A percentile compares a stretch with the other conserved stretches of the same genome.
Conservation (phyloP, 441 rosid species). For the Theobroma grandiflorum region DNA sequence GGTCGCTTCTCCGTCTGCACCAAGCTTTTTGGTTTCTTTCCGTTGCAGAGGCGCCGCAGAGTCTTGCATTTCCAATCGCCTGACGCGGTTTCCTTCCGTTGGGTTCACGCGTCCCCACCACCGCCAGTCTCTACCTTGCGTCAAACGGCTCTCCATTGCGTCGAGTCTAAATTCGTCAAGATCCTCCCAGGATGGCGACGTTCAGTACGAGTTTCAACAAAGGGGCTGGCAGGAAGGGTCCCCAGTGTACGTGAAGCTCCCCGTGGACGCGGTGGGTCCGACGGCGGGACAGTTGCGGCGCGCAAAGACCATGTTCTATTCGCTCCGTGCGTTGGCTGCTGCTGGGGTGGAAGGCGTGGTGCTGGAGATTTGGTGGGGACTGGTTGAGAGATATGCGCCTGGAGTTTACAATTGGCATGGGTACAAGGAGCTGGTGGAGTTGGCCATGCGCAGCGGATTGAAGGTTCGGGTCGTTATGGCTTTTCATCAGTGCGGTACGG, state of each 20-base stretch:
- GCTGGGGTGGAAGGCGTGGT: constrained; percentile 61
- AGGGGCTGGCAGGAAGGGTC: constrained; percentile 34
- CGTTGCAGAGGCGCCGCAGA: constrained; percentile 33
- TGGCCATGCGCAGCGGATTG: constrained; percentile 50
- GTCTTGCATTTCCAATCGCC: constrained; percentile 16
- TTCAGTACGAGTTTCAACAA: constrained; percentile 38
- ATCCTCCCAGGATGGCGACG: constrained; percentile 40
- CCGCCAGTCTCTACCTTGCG: constrained; percentile 11
- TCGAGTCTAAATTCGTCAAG: constrained; percentile 42
- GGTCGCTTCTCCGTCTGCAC: constrained; percentile 40
- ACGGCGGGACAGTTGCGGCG: constrained; percentile 34
- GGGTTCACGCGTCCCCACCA: constrained; percentile 20
- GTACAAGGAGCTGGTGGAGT: constrained; percentile 46
- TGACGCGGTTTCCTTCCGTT: constrained; percentile 23
- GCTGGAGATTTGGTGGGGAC: constrained; percentile 65
- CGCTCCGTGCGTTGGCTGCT: constrained; percentile 45
- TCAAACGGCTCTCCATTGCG: constrained; percentile 24
- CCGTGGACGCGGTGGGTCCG: constrained; percentile 42
- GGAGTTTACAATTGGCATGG: constrained; percentile 55
- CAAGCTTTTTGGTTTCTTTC: constrained; percentile 42
- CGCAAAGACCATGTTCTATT: constrained; percentile 42
- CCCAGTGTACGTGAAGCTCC: constrained; percentile 56
- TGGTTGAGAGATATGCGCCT: constrained; percentile 57
- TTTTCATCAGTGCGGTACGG: constrained; percentile 54
- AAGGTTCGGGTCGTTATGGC: constrained; percentile 53